Base-by-base conservation (phyloP, 345 rosid species). In the Salix suchowensis region DNA sequence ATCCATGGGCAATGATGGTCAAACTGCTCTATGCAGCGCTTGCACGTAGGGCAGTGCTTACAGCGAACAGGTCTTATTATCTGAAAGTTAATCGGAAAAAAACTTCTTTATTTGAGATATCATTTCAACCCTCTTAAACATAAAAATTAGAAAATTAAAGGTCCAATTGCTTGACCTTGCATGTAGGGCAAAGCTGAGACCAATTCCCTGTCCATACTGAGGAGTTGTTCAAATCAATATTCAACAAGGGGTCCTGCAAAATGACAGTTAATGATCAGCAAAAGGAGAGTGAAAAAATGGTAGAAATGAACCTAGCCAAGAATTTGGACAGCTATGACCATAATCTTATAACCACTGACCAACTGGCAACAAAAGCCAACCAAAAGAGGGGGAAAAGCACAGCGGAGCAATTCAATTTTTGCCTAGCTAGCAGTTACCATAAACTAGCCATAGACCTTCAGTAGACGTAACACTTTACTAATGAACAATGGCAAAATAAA, bases 1-100 rank as follows among this genome's bases (percentile, higher is more conserved):
- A 96, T 96, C 99, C 99, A 96, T 13, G 98, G 99, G 86, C 99
- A 96, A 84, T 96, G 98, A 86, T 96, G 98, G 80, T 96, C 97
- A 76, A 96, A 96, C 81, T 96, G 98, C 81, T 93, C 98, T 64
- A 96, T 85, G 50, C 99, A 96, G 85, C 77, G 94, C 66, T 93
- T 88, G 83, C 99, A 96, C 28, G 86, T 50, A 62, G 99, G 87
- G 75, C 99, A 96, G 82, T 96, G 99, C 86, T 96, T 96, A 66
- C 98, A 89, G 71, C 98, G 97, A 76, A 93, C 86, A 48, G 99
- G 99, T 79, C 99, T 91, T 77, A 93, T 90, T 84, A 96, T 91
- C 99, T 96, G 88, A 71, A 60, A 79, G 26, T 40, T 72, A 52
- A 67, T 42, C 40, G 30, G 52, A 48, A 67, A 36, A 58, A 21